Evolutionary conservation across 192 early-diverging fungal species (phyloP).

Genomic region (Backusella sp.): DNA sequence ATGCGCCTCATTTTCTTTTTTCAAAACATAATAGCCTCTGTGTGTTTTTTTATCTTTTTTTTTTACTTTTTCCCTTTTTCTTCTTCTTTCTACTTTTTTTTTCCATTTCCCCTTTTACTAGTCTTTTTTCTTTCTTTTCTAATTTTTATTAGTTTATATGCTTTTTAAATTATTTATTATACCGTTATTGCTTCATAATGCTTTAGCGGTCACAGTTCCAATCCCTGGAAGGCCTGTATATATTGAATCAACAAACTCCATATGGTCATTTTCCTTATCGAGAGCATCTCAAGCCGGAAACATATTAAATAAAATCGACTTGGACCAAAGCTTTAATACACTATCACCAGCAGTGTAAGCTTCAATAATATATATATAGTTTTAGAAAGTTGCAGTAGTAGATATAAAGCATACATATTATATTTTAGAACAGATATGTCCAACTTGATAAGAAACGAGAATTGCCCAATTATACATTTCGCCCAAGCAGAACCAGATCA

Average conservation of each 20-base stretch:
- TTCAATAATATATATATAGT: neutral
- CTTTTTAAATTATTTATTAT: neutral
- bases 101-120: neutral
- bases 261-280: constrained; percentile 15
- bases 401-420: neutral
- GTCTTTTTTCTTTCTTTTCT: neutral
- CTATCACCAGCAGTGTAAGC: constrained; percentile 5
- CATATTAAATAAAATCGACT: neutral
- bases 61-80: neutral
- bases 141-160: neutral
- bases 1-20: constrained; percentile 8
- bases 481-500: neutral
- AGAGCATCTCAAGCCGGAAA: constrained; percentile 17
- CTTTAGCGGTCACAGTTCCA: neutral
- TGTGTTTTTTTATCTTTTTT: neutral
- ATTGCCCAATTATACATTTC: constrained; percentile 20
- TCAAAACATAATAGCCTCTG: neutral
- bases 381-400: neutral
- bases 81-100: neutral
- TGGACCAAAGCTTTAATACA: constrained; percentile 3
- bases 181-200: neutral
- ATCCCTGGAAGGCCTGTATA: constrained; percentile 15
- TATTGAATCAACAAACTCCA: neutral
- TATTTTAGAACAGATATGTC: constrained; percentile 9
- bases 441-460: neutral